Evolutionary conservation across 768 basidiomycete genomes (phyloP).

Genomic region (Mycena rebaudengoi): DNA sequence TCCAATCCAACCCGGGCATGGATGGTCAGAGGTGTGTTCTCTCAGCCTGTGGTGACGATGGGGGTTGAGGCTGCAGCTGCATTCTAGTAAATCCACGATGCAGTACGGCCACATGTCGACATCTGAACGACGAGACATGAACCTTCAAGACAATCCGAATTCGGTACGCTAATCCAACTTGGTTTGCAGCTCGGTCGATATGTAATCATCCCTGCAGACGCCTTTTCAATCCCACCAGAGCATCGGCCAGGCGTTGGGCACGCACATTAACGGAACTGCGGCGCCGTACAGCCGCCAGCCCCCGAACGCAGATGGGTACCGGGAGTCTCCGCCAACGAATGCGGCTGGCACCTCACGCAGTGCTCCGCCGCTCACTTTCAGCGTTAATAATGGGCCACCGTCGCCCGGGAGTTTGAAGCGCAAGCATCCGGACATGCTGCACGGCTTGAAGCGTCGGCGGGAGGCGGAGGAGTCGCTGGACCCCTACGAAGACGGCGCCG

Average conservation of each 20-base stretch:
- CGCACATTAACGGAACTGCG: constrained; percentile 31
- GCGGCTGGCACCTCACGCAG: constrained; percentile 43
- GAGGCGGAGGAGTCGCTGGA: constrained; percentile 50
- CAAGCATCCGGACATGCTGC: constrained; percentile 57
- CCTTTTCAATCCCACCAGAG: constrained; percentile 66
- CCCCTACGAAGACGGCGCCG: constrained; percentile 57
- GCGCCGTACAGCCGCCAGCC: constrained; percentile 42
- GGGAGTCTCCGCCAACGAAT: constrained; percentile 39
- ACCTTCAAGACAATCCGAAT: constrained; percentile 61
- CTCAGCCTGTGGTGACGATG: constrained; percentile 4
- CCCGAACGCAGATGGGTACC: constrained; percentile 31
- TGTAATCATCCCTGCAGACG: constrained; percentile 48
- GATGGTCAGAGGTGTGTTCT: constrained; percentile 22
- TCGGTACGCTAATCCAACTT: constrained; percentile 54
- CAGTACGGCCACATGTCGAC: constrained; percentile 66
- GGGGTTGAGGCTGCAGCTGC: constrained; percentile 25
- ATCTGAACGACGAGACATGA: constrained; percentile 61
- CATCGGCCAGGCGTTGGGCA: constrained; percentile 67
- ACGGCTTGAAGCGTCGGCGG: constrained; percentile 56
- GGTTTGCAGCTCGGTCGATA: constrained; percentile 35
- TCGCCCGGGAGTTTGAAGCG: constrained; percentile 56
- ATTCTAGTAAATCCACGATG: constrained; percentile 64
- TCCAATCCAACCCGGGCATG: constrained; percentile 19
- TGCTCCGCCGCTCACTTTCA: constrained; percentile 49
- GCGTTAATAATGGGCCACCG: constrained; percentile 24